Conservation (phyloP, 257 asterid species). For the Plectranthus barbatus region DNA sequence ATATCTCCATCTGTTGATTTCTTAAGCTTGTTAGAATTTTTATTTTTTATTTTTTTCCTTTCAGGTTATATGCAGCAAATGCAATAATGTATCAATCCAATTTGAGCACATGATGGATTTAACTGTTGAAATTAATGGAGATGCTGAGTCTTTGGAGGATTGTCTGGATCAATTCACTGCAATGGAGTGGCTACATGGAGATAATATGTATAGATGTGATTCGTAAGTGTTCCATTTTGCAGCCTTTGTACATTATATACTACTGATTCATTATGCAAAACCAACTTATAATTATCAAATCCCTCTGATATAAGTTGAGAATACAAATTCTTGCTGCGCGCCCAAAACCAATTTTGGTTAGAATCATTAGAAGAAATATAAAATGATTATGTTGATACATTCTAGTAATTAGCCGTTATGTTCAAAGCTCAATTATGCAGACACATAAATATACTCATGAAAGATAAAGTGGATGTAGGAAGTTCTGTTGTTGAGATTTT, state of each 20-base stretch:
- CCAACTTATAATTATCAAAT: background rate
- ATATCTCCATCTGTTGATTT: background rate
- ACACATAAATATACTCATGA: too few species aligned
- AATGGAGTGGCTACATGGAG: constrained; percentile 88
- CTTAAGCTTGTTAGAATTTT: constrained; percentile 8
- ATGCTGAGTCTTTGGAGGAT: constrained; percentile 79
- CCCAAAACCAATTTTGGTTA: too few species aligned
- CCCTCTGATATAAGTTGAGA: too few species aligned
- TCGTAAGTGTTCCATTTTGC: constrained; percentile 42
- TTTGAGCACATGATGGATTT: constrained; percentile 94
- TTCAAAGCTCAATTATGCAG: too few species aligned
- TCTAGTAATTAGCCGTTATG: too few species aligned
- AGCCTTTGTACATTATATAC: background rate
- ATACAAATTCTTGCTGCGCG: too few species aligned
- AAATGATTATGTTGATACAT: too few species aligned
- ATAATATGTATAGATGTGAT: constrained; percentile 96
- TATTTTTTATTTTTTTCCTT: constrained; percentile 8
- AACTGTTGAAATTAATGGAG: constrained; percentile 89
- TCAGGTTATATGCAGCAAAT: constrained; percentile 78
- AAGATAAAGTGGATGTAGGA: too few species aligned
- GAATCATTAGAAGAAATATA: too few species aligned
- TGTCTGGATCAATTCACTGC: constrained; percentile 94
- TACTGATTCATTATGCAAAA: background rate
- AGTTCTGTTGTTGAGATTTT: too few species aligned
- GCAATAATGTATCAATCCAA: constrained; percentile 70